Conservation (phyloP, 2,329 filamentous ascomycete species). For the Chaetothyriales sp. region DNA sequence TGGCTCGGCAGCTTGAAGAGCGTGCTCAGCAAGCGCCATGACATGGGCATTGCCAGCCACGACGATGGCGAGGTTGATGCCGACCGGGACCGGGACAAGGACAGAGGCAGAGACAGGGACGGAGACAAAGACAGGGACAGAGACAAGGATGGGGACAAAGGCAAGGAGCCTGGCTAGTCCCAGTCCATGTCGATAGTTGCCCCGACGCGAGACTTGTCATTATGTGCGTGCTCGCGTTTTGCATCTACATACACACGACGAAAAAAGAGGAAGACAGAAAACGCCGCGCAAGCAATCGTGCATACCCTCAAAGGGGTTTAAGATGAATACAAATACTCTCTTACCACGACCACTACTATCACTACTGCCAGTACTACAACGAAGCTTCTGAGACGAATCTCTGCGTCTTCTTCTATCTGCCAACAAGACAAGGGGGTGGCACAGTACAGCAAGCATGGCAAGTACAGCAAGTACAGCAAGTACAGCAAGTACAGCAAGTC, state of each 20-base stretch:
- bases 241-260: not conserved
- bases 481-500: too few species aligned
- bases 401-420: too few species aligned
- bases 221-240: not conserved
- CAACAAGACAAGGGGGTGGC: too few species aligned
- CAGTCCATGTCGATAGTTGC: not conserved
- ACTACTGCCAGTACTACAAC: too few species aligned
- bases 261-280: not conserved
- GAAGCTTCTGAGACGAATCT: too few species aligned
- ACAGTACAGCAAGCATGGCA: too few species aligned
- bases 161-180: conserved; percentile 3
- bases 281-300: too few species aligned
- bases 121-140: conserved; percentile 4
- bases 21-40: conserved; percentile 20
- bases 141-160: conserved; percentile 5
- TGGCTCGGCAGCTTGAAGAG: conserved; percentile 90
- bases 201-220: not conserved
- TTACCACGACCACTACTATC: too few species aligned
- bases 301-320: too few species aligned
- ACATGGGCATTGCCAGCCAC: not conserved
- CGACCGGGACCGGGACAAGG: not conserved
- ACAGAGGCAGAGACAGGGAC: too few species aligned
- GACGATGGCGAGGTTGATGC: too few species aligned
- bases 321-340: too few species aligned
- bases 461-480: not conserved